Evolutionary conservation across 2,329 filamentous ascomycete species (phyloP).

Genomic region (Apiospora aurea): DNA sequence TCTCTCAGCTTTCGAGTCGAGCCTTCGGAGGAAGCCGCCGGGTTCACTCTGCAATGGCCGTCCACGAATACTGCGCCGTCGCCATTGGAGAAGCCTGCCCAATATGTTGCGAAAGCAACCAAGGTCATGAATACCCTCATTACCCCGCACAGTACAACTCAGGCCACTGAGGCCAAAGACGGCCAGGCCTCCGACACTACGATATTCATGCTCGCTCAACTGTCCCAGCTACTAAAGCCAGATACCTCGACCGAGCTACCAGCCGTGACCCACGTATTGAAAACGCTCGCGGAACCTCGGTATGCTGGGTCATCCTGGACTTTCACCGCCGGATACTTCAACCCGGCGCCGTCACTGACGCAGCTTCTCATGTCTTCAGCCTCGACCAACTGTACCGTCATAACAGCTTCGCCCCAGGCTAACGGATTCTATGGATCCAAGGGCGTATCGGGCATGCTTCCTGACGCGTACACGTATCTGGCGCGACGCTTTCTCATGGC

Average conservation of each 20-base stretch:
- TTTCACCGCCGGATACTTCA: slow-evolving; percentile 98
- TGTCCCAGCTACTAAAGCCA: slow-evolving; percentile 82
- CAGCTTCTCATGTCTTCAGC: slow-evolving; percentile 78
- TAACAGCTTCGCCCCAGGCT: slow-evolving; percentile 90
- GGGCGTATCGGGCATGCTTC: slow-evolving; percentile 88
- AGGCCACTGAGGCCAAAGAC: not conserved
- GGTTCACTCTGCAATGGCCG: slow-evolving; percentile 77
- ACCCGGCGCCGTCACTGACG: slow-evolving; percentile 86
- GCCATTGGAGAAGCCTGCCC: slow-evolving; percentile 72
- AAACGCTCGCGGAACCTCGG: slow-evolving; percentile 66
- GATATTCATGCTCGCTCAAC: slow-evolving; percentile 86
- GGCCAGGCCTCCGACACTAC: slow-evolving; percentile 61
- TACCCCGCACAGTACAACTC: slow-evolving; percentile 50
- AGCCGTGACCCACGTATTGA: slow-evolving; percentile 77
- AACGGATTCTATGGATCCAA: slow-evolving; percentile 94
- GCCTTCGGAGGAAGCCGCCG: slow-evolving; percentile 62
- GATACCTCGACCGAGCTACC: slow-evolving; percentile 90
- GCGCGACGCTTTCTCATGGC: slow-evolving; percentile 79
- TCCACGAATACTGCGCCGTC: slow-evolving; percentile 74
- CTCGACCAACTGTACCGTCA: slow-evolving; percentile 76
- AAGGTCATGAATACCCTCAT: slow-evolving; percentile 72
- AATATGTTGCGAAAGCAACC: slow-evolving; percentile 75
- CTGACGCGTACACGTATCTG: slow-evolving; percentile 90
- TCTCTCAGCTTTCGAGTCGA: slow-evolving; percentile 82
- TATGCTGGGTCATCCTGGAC: slow-evolving; percentile 83